Evolutionary conservation across 371 early-diverging fungal species (phyloP).

Genomic region (Syncephalastrum sp.): DNA sequence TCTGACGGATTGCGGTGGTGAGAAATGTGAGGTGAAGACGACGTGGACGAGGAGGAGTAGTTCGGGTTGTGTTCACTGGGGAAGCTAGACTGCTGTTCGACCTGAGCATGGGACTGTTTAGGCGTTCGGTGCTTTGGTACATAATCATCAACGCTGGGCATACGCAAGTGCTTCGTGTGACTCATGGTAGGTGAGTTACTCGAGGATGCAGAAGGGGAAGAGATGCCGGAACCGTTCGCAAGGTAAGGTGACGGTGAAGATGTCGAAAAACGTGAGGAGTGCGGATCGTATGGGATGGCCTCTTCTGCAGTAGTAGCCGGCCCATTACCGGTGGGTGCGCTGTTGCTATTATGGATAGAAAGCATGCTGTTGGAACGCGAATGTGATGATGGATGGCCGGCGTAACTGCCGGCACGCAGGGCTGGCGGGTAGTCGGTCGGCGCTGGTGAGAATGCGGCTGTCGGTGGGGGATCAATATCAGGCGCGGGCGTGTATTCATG

Average conservation of each 20-base stretch:
- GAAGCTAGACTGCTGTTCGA: neutral
- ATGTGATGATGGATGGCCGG: no score
- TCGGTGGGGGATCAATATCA: neutral
- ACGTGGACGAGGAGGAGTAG: slow-evolving; percentile 2
- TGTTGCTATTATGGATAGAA: no score
- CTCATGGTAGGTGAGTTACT: neutral
- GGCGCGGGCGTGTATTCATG: neutral
- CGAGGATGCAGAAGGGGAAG: neutral
- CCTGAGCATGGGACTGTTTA: neutral
- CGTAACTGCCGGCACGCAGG: no score
- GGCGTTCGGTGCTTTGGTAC: slow-evolving; percentile 3
- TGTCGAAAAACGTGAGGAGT: neutral
- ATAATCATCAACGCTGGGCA: slow-evolving; percentile 5
- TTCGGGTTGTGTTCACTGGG: neutral
- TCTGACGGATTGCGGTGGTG: neutral
- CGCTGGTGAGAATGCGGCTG: slow-evolving; percentile 1
- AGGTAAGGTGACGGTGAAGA: slow-evolving; percentile 1
- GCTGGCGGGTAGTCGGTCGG: neutral
- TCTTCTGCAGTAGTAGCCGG: no score
- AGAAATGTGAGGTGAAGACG: slow-evolving; percentile 2
- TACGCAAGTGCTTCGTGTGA: neutral
- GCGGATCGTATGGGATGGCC: no score
- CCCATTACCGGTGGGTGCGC: no score
- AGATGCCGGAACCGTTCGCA: no score
- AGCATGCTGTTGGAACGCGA: no score